Conservation (phyloP, 2,329 filamentous ascomycete genomes). For the Diaporthe capsici region DNA sequence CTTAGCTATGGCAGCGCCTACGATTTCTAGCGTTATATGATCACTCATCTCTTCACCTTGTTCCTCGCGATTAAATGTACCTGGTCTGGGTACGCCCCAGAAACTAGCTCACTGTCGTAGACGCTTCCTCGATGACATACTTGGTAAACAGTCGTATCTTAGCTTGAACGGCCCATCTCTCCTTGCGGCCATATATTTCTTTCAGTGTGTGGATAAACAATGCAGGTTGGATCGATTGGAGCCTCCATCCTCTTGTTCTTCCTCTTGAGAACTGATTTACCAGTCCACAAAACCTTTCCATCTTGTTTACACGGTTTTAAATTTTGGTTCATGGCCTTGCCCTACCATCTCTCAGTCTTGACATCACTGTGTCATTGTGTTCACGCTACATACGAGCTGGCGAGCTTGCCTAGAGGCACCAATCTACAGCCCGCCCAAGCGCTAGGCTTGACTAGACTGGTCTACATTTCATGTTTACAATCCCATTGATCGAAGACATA, state of each 20-base stretch:
- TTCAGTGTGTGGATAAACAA: neutral
- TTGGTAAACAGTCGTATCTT: no score
- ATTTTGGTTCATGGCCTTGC: neutral
- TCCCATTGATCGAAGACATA: neutral
- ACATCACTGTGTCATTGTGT: neutral
- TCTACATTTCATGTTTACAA: neutral
- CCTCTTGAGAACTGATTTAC: neutral
- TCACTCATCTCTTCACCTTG: neutral
- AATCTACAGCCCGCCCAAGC: neutral
- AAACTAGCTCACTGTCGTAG: no score
- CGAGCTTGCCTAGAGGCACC: neutral
- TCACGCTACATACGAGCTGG: neutral
- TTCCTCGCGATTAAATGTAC: neutral
- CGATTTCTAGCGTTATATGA: neutral
- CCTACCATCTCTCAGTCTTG: neutral
- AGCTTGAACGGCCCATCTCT: no score
- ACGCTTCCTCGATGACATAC: neutral
- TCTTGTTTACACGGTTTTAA: no score
- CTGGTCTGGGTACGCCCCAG: neutral
- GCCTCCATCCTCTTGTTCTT: neutral
- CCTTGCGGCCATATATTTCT: fast-evolving
- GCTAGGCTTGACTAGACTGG: neutral
- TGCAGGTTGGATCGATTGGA: neutral
- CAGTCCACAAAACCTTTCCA: neutral
- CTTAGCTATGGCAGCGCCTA: neutral